These are phyloP conservation scores for Sicyos baderoa DNA, from an alignment of 306 rosid genomes.

Conservation along the genomic window DNA sequence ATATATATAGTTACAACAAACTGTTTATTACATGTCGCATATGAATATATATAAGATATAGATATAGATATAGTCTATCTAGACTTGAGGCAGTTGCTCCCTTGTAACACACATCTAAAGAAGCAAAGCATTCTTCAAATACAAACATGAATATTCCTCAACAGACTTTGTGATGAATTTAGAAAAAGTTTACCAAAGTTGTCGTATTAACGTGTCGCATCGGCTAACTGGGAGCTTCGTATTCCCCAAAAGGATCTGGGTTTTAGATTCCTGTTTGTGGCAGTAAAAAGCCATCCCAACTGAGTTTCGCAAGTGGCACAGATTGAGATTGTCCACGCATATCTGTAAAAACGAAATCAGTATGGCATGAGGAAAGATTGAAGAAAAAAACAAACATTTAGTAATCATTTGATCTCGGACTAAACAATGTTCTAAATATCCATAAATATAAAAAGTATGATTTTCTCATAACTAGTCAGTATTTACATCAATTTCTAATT, in stretches of 20 bases:
- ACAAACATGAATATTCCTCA: constrained; percentile 1
- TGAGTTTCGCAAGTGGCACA: constrained; percentile 65
- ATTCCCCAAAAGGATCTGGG: constrained; percentile 83
- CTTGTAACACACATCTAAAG: not conserved
- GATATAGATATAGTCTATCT: not conserved
- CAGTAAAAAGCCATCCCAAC: constrained; percentile 87
- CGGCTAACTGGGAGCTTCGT: constrained; percentile 66
- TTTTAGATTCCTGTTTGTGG: constrained; percentile 54
- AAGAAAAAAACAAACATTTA: not conserved
- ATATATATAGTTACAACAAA: not conserved
- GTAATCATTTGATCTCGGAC: not conserved
- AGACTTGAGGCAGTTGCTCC: not conserved
- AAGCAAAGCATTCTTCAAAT: constrained; percentile 2
- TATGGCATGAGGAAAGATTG: not conserved
- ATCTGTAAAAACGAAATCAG: constrained; percentile 38
- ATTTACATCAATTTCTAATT: not conserved
- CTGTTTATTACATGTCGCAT: constrained; percentile 8
- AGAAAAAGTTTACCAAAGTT: not conserved
- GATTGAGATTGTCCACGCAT: constrained; percentile 69
- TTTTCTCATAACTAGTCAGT: constrained; percentile 7
- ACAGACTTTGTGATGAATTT: not conserved
- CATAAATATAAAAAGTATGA: not conserved
- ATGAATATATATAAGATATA: not conserved
- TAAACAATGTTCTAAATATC: not conserved
- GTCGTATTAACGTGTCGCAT: constrained; percentile 27